Evolutionary conservation across 345 rosid species (phyloP), one percentile per base, ranked within the genome.

Genomic region (Erysimum cheiranthoides): DNA sequence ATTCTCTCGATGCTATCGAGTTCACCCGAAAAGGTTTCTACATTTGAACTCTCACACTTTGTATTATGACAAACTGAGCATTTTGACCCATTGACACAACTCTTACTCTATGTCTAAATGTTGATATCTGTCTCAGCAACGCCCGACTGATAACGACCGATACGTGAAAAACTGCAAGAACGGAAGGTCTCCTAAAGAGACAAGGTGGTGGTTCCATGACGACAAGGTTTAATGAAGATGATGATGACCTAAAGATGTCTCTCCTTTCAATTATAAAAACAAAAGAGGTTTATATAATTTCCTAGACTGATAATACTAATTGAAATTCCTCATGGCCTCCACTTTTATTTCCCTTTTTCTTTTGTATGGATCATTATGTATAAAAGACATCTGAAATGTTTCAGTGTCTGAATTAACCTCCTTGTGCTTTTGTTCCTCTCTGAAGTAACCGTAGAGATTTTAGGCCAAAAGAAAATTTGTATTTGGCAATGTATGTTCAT

Each of bases 131-230:
- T 42, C 27, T n/a, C 93, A 93, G 97, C 90, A 92, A 95, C 92
- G 97, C 30, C 98, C 98, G 13, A 88, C 88, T 74, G 98, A 92
- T 84, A 95, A 92, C 7, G 98, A 92, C 51, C 97, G 97, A n/a
- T 95, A 92, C 66, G 97, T 92, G 74, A 90, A 79, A 93, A 90
- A 95, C 74, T 95, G 99, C 77, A 88, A 91, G 80, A 95, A 92
- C 31, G 99, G 99, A 4, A 84, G 93, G 71, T 92, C 98, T 70
- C 99, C 98, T 0, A 95, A 95, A 86, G 98, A 92, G 92, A 95
- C 99, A n/a, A 88, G 99, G 85, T 95, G 99, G 99, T 95, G 97
- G 97, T 95, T 95, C 84, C 97, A 95, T 66, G 99, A 92, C 45
- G 96, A 93, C 70, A 93, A 93, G 81, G 97, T 92, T 42, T 95